Conservation (phyloP, 23 red algal species). For the Agarophyton chilense region DNA sequence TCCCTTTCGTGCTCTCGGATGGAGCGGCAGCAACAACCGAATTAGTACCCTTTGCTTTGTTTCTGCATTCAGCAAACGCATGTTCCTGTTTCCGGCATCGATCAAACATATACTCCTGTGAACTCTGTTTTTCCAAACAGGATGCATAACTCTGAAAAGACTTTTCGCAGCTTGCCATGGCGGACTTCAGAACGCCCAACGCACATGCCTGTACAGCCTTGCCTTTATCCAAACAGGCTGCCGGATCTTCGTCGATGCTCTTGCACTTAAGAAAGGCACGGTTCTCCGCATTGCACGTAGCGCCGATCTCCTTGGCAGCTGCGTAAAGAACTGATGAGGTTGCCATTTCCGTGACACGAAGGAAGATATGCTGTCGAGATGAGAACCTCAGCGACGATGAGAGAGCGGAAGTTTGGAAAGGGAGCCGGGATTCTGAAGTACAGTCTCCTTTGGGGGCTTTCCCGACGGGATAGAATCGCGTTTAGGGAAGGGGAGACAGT, state of each 20-base stretch:
- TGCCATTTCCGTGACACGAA: conserved; percentile 13
- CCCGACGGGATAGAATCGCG: no score
- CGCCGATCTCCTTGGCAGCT: conserved; percentile 91
- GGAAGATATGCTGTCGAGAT: background rate
- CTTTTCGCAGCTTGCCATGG: conserved; percentile 58
- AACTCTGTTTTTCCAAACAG: conserved; percentile 83
- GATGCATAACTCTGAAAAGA: conserved; percentile 76
- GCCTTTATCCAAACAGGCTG: conserved; percentile 77
- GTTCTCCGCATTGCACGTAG: conserved; percentile 65
- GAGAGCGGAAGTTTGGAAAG: no score
- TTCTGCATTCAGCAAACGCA: conserved; percentile 67
- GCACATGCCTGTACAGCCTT: conserved; percentile 48
- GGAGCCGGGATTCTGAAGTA: no score
- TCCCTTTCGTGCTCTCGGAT: background rate
- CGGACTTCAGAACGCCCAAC: conserved; percentile 53
- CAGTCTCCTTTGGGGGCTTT: no score
- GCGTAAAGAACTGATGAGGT: conserved; percentile 95
- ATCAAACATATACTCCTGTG: conserved; percentile 91
- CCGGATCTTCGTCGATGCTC: conserved; percentile 76
- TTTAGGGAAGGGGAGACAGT: no score
- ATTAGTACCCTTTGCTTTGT: background rate
- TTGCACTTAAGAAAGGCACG: conserved; percentile 89
- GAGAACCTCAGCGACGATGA: no score
- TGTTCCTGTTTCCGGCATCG: conserved; percentile 75
- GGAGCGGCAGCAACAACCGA: conserved; percentile 23